Conservation (phyloP, 2,329 filamentous ascomycete genomes). For the Shiraia sp. region DNA sequence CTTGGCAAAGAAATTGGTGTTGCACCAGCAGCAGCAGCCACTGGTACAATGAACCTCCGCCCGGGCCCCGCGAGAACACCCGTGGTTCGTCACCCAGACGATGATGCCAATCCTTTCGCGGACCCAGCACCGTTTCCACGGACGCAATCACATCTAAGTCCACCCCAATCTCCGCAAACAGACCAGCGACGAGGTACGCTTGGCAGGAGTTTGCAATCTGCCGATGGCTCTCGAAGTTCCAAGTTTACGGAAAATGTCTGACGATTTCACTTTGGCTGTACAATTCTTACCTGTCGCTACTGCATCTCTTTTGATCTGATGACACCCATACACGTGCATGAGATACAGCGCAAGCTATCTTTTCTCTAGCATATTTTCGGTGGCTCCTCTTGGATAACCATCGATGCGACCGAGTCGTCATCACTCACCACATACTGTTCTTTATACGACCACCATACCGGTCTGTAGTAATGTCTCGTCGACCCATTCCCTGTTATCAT, state of each 20-base stretch:
- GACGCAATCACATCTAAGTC: constrained; percentile 36
- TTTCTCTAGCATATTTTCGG: constrained; percentile 8
- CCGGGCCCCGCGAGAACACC: constrained; percentile 69
- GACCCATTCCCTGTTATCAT: constrained; percentile 5
- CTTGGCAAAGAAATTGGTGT: constrained; percentile 37
- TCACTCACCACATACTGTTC: constrained; percentile 24
- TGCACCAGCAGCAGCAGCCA: constrained; percentile 19
- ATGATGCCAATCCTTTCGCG: constrained; percentile 13
- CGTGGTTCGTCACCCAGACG: constrained; percentile 55
- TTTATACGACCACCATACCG: constrained; percentile 17
- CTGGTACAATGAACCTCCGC: constrained; percentile 28
- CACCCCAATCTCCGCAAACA: constrained; percentile 44
- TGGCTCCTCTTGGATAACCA: constrained; percentile 27
- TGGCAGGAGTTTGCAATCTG: constrained; percentile 50
- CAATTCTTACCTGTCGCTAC: constrained; percentile 28
- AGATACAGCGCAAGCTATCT: not conserved
- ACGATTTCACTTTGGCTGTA: constrained; percentile 11
- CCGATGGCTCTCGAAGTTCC: constrained; percentile 52
- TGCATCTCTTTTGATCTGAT: constrained; percentile 19
- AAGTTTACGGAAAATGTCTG: constrained; percentile 54
- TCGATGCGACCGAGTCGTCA: constrained; percentile 9
- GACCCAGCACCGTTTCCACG: constrained; percentile 24
- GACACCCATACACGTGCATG: constrained; percentile 31
- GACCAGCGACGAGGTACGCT: constrained; percentile 38
- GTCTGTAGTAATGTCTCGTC: constrained; percentile 28